Evolutionary conservation across 495 filamentous ascomycete species (phyloP).

Genomic region (Corynascus novoguineensis): DNA sequence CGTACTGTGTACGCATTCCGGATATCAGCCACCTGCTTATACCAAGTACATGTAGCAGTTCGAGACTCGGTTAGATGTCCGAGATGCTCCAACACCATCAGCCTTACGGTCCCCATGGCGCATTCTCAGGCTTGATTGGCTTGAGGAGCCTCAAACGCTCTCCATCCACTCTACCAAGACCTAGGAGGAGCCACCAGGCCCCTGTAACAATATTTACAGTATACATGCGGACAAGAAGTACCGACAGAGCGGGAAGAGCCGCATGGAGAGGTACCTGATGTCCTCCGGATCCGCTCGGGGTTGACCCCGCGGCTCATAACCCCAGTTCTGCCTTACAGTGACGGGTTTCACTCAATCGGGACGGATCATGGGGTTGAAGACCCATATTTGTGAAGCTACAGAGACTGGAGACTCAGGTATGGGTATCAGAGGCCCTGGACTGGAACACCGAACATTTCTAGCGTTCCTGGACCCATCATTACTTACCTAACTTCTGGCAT

Average conservation of each 20-base stretch:
- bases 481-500: background rate
- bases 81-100: conserved; percentile 18
- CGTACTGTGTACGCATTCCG: no score
- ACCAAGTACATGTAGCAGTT: no score
- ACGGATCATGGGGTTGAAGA: conserved; percentile 1
- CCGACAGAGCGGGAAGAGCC: conserved; percentile 23
- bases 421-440: background rate
- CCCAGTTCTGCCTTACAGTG: conserved; percentile 10
- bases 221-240: conserved; percentile 17
- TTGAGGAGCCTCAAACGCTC: conserved; percentile 6
- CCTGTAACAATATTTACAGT: conserved; percentile 20
- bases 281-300: conserved; percentile 8
- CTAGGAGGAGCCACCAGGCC: conserved; percentile 20
- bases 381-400: conserved; percentile 14
- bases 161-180: conserved; percentile 17
- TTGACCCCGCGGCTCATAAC: background rate
- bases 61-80: background rate
- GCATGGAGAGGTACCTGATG: conserved; percentile 13
- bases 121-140: conserved; percentile 17
- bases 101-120: conserved; percentile 14
- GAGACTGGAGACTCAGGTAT: background rate
- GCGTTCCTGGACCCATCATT: background rate
- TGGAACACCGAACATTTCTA: background rate
- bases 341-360: conserved; percentile 7
- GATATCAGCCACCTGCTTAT: no score